phyloP scores from a whole-genome alignment of 139 green algal species.

The Mychonastes homosphaera region DNA sequence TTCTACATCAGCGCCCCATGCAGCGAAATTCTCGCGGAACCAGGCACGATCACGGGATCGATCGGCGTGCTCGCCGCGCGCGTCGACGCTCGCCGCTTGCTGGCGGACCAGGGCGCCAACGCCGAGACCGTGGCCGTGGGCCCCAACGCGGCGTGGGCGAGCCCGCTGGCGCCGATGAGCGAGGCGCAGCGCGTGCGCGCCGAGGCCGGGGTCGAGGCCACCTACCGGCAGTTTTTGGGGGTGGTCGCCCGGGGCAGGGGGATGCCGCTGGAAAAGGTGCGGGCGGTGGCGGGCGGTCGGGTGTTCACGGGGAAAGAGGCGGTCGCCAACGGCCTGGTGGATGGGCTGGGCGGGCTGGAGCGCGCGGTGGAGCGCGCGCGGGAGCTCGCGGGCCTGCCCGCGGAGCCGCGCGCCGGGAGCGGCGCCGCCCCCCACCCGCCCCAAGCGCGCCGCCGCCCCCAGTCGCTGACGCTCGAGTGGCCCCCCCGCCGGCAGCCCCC shows the following conservation, averaged over 20 bases:
- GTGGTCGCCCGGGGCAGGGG: slow-evolving; percentile 30
- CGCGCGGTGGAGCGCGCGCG: slow-evolving; percentile 67
- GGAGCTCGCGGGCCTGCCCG: slow-evolving; percentile 33
- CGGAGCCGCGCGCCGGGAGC: slow-evolving; percentile 8
- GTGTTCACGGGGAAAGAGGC: slow-evolving; percentile 77
- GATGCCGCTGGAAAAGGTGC: slow-evolving; percentile 25
- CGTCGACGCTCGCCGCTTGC: slow-evolving; percentile 1
- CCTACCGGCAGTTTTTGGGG: slow-evolving; percentile 76
- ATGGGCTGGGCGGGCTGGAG: slow-evolving; percentile 68
- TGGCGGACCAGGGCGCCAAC: slow-evolving; percentile 19
- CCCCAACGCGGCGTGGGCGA: slow-evolving; percentile 31
- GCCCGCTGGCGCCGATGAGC: slow-evolving; percentile 8
- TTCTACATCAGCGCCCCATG: slow-evolving; percentile 76
- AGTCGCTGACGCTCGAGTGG: slow-evolving; percentile 6
- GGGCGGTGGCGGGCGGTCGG: slow-evolving; percentile 56
- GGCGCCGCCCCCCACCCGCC: no score
- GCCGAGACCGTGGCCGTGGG: slow-evolving; percentile 21
- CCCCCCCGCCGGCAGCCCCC: neutral
- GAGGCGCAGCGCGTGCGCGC: neutral
- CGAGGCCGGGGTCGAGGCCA: slow-evolving; percentile 26
- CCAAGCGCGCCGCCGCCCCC: no score
- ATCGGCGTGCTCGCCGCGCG: slow-evolving; percentile 67
- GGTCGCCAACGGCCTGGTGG: slow-evolving; percentile 52
- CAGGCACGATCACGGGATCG: slow-evolving; percentile 76
- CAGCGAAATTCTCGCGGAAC: slow-evolving; percentile 66